A percentile compares a stretch with the other conserved stretches of the same genome.
Evolutionary conservation across 225 moss, liverwort and hornwort genomes (phyloP).

Genomic region (Takakia lepidozioides): DNA sequence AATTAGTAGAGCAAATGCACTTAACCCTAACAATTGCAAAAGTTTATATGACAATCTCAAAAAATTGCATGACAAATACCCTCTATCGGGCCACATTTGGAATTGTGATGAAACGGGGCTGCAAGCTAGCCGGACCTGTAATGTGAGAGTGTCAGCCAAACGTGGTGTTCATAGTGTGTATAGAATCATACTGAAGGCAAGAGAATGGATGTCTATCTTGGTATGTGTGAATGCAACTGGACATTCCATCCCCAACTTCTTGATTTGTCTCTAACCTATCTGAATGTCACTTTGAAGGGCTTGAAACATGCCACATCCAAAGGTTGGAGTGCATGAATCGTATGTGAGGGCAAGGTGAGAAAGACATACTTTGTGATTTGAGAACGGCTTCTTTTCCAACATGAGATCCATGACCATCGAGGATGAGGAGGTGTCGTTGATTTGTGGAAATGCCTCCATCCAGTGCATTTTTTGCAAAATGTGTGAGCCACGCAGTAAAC

Average conservation of each 20-base stretch:
- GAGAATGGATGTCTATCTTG: not conserved
- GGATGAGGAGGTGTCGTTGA: not conserved
- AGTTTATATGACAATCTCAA: constrained; percentile 1
- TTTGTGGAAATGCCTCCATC: not conserved
- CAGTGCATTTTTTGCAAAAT: not conserved
- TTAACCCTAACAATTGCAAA: not conserved
- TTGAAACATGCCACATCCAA: not conserved
- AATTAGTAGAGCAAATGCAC: not conserved
- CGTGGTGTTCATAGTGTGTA: not conserved
- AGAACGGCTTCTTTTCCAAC: not conserved
- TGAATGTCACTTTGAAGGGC: not conserved
- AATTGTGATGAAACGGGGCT: not conserved
- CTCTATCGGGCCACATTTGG: not conserved
- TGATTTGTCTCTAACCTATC: not conserved
- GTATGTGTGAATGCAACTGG: not conserved
- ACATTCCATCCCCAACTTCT: not conserved
- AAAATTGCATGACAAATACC: not conserved
- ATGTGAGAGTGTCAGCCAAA: not conserved
- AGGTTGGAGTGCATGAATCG: not conserved
- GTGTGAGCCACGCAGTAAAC: not conserved
- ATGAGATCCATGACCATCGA: not conserved
- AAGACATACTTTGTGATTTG: not conserved
- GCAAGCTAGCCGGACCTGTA: not conserved
- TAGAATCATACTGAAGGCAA: not conserved
- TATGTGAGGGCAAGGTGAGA: not conserved